Percentiles rank a stretch among this genome's conserved stretches.
phyloP scores from a whole-genome alignment of 179 eudicot species.

The Beta macrorhiza region DNA sequence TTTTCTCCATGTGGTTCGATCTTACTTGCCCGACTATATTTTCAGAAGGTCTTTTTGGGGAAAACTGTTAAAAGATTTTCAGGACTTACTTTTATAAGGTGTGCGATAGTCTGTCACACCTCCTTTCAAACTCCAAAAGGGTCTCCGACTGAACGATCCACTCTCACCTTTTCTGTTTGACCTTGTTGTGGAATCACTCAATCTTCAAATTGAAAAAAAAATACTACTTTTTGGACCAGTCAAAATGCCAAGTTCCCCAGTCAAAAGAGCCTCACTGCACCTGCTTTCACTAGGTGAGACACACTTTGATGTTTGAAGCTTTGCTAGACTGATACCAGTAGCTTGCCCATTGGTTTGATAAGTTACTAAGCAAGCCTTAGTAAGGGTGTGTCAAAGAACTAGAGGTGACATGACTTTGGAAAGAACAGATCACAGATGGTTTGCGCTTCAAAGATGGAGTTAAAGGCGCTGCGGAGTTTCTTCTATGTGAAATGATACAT shows the following conservation, averaged over 20 bases:
- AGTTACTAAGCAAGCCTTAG: constrained; percentile 20
- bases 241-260: not conserved
- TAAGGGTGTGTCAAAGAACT: constrained; percentile 6
- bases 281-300: constrained; percentile 58
- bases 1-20: too few species aligned
- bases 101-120: too few species aligned
- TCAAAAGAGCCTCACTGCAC: constrained; percentile 24
- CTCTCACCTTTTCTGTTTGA: too few species aligned
- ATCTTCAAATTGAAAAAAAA: not conserved
- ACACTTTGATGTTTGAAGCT: constrained; percentile 57
- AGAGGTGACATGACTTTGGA: constrained; percentile 9
- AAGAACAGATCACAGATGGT: constrained; percentile 45
- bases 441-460: constrained; percentile 67
- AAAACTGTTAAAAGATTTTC: too few species aligned
- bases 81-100: too few species aligned
- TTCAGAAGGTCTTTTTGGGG: too few species aligned
- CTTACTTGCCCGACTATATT: too few species aligned
- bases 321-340: constrained; percentile 28
- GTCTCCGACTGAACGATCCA: too few species aligned
- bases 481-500: constrained; percentile 25
- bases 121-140: too few species aligned
- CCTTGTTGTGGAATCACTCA: too few species aligned
- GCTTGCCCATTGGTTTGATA: constrained; percentile 39
- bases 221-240: not conserved
- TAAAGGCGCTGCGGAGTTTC: constrained; percentile 29